A percentile compares a stretch with the other conserved stretches of the same genome.
These are phyloP conservation scores for Rhododendron ferrugineum DNA, from an alignment of 148 eudicot genomes.

Conservation along the genomic window DNA sequence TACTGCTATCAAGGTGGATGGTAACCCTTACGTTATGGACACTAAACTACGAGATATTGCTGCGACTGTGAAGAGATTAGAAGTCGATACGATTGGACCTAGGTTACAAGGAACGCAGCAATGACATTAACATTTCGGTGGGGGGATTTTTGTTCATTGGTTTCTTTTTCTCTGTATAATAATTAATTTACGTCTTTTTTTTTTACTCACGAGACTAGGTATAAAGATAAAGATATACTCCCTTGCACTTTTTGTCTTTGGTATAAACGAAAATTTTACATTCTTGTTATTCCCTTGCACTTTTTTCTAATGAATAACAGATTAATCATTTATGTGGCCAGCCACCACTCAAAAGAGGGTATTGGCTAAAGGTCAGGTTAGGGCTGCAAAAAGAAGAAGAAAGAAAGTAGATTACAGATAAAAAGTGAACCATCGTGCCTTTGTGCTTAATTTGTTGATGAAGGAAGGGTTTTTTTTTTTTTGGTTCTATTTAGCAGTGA, in stretches of 20 bases:
- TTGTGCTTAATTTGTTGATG: not conserved
- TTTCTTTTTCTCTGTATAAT: not conserved
- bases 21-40: conserved; percentile 48
- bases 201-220: not conserved
- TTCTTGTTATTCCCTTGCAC: not conserved
- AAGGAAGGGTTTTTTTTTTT: not conserved
- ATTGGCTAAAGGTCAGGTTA: not conserved
- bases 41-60: conserved; percentile 39
- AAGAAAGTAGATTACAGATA: not conserved
- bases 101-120: conserved; percentile 42
- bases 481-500: too few relatives aligned
- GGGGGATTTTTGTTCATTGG: not conserved
- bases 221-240: not conserved
- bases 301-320: not conserved
- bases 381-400: not conserved
- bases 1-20: conserved; percentile 25
- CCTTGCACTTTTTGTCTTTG: too few relatives aligned
- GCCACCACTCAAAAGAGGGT: not conserved
- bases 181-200: not conserved
- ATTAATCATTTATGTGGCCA: not conserved
- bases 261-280: not conserved
- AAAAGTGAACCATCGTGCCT: not conserved
- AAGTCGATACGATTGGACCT: conserved; percentile 52
- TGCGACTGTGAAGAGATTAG: conserved; percentile 54
- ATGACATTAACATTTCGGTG: conserved; percentile 3